Evolutionary conservation across 2,329 filamentous ascomycete genomes (phyloP).

Genomic region (Aphanoascus verrucosus): DNA sequence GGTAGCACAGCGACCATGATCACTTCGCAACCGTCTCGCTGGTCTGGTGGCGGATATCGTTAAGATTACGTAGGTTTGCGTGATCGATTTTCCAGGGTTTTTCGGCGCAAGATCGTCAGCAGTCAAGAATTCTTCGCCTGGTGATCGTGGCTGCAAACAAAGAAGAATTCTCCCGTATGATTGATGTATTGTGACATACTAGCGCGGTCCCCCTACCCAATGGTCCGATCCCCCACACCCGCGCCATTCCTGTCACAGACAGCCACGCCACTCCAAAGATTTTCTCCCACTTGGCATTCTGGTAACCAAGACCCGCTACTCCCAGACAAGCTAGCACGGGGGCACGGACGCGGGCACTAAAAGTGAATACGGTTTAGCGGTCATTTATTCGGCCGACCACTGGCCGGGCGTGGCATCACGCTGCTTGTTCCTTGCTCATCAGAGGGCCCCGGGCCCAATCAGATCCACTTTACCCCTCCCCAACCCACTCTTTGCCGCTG

Average conservation of each 20-base stretch:
- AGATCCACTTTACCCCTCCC: background rate
- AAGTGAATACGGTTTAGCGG: background rate
- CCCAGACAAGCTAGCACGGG: background rate
- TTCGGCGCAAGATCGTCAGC: background rate
- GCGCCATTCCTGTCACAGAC: background rate
- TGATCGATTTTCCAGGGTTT: background rate
- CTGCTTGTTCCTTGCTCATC: slow-evolving; percentile 1
- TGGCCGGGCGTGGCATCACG: background rate
- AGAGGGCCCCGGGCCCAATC: background rate
- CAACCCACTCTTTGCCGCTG: slow-evolving; percentile 2
- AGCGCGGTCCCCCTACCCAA: background rate
- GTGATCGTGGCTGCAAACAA: background rate
- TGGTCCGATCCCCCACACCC: slow-evolving; percentile 5
- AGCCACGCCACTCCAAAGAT: slow-evolving; percentile 6
- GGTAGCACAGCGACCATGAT: no score
- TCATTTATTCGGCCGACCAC: background rate
- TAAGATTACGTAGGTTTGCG: background rate
- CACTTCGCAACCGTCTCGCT: no score
- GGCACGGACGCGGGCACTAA: slow-evolving; percentile 3
- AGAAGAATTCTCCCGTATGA: no score
- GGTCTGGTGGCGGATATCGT: no score
- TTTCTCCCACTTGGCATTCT: background rate
- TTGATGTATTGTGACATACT: background rate
- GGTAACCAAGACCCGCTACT: background rate
- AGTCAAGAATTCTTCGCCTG: background rate